These are phyloP conservation scores for Taphrina communis DNA, from an alignment of 1,139 yeast species.

Conservation along the genomic window DNA sequence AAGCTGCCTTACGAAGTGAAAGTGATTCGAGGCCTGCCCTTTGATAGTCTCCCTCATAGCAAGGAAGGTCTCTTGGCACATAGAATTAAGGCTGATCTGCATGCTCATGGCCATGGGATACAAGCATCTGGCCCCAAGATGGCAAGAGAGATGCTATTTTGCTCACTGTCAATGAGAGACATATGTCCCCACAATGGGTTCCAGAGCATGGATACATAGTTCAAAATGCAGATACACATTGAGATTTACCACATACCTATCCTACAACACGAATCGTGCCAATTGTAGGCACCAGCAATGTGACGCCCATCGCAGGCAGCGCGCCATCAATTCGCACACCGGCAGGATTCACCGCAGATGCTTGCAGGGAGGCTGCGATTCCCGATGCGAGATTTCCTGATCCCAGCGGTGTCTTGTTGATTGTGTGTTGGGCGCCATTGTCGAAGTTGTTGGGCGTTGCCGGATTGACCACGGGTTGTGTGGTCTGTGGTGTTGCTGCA, in stretches of 20 bases:
- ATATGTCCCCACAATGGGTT: no score
- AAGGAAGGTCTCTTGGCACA: no score
- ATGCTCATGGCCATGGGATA: no score
- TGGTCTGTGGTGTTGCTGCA: not conserved
- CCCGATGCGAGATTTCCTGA: slow-evolving; percentile 23
- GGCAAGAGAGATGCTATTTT: no score
- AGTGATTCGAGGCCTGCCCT: no score
- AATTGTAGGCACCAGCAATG: slow-evolving; percentile 11
- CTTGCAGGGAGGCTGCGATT: slow-evolving; percentile 5
- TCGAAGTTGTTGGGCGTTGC: slow-evolving; percentile 18
- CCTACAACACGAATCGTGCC: slow-evolving; percentile 13
- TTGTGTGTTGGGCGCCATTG: slow-evolving; percentile 23
- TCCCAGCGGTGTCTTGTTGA: slow-evolving; percentile 36
- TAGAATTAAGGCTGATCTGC: no score
- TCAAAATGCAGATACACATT: not conserved
- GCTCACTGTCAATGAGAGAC: no score
- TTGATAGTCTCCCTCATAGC: no score
- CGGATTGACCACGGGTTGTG: not conserved
- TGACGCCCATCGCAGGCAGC: not conserved
- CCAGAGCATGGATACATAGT: no score
- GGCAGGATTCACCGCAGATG: slow-evolving; percentile 30
- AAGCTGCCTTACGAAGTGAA: no score
- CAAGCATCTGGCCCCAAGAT: no score
- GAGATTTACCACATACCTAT: not conserved
- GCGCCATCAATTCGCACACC: slow-evolving; percentile 17